phyloP scores from a whole-genome alignment of 345 rosid species.

The Eutrema yunnanense region DNA sequence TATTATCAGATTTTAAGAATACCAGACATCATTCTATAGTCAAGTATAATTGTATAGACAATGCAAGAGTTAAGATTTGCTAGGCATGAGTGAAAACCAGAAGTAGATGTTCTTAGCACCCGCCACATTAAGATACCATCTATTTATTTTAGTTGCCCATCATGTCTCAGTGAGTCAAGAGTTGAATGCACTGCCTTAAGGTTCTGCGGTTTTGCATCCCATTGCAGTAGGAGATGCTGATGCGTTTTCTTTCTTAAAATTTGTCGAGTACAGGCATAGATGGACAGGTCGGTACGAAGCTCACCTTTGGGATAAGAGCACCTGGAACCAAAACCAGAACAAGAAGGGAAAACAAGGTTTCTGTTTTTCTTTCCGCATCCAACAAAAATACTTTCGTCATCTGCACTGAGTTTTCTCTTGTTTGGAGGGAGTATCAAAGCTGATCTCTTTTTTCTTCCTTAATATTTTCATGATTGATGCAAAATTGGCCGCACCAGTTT shows the following conservation, averaged over 20 bases:
- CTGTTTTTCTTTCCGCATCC: neutral
- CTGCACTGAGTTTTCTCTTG: neutral
- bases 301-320: conserved; percentile 99
- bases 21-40: neutral
- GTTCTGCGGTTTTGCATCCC: neutral
- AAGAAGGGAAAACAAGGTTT: conserved; percentile 99
- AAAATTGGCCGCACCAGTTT: conserved; percentile 47
- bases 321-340: conserved; percentile 99
- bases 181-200: neutral
- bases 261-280: conserved; percentile 60
- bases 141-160: neutral
- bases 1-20: neutral
- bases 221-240: conserved; percentile 7
- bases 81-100: no score
- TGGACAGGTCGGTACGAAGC: conserved; percentile 99
- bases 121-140: no score
- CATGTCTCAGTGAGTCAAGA: neutral
- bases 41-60: neutral
- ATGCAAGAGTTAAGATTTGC: no score
- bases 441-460: conserved; percentile 29
- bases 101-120: no score
- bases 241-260: neutral
- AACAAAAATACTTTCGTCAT: neutral
- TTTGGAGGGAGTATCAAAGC: conserved; percentile 17
- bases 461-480: conserved; percentile 30